Conservation (phyloP, 352 stramenopile genomes). For the Globisporangium radiosum region DNA sequence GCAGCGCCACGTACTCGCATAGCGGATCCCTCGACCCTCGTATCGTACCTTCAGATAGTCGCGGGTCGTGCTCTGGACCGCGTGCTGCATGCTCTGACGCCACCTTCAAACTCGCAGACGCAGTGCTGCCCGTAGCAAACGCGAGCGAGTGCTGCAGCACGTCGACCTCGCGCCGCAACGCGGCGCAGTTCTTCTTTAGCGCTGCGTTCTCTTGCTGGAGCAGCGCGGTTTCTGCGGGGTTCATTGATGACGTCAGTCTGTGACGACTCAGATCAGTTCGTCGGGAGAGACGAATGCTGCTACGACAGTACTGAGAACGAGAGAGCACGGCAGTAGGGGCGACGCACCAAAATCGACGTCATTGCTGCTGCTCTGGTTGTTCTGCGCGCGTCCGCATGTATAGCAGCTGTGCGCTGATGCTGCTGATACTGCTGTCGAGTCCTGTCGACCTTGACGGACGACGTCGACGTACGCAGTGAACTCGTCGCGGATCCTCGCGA, state of each 20-base stretch:
- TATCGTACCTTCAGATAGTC: slow-evolving; percentile 12
- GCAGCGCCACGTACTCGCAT: too few species aligned
- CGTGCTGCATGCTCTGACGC: not conserved
- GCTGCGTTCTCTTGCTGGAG: slow-evolving; percentile 48
- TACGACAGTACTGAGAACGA: not conserved
- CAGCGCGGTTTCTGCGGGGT: slow-evolving; percentile 29
- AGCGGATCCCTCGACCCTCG: not conserved
- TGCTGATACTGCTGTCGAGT: not conserved
- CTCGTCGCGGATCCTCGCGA: slow-evolving; percentile 57
- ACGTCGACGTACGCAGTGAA: slow-evolving; percentile 44
- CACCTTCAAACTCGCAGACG: not conserved
- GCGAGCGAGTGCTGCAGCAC: slow-evolving; percentile 30
- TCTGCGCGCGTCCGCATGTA: not conserved
- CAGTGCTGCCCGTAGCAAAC: slow-evolving; percentile 6
- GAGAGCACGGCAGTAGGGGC: not conserved
- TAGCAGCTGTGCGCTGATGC: not conserved
- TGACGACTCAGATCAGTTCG: not conserved
- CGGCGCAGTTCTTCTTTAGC: slow-evolving; percentile 40
- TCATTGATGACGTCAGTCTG: too few species aligned
- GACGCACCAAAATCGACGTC: slow-evolving; percentile 19
- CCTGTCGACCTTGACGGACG: slow-evolving; percentile 16
- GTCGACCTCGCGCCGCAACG: slow-evolving; percentile 48
- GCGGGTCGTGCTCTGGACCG: slow-evolving; percentile 3
- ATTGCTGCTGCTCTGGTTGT: slow-evolving; percentile 13
- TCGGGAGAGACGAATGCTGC: not conserved